These are phyloP conservation scores for Pyricularia sp. DNA, from an alignment of 2,329 filamentous ascomycete species.

Conservation along the genomic window DNA sequence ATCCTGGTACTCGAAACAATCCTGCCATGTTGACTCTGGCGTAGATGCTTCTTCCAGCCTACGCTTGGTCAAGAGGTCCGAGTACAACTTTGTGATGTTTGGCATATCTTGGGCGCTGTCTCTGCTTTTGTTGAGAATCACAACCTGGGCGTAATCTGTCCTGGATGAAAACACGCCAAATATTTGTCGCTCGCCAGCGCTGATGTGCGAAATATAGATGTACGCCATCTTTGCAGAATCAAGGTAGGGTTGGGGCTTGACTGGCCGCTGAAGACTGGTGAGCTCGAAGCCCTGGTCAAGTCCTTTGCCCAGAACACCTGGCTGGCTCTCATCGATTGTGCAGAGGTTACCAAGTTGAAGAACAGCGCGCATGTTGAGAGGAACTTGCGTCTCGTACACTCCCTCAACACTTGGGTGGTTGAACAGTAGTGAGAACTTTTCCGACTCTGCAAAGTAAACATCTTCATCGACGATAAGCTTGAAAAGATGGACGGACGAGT, in stretches of 20 bases:
- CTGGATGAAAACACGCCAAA: conserved; percentile 88
- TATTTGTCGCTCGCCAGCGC: conserved; percentile 81
- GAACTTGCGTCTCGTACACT: conserved; percentile 91
- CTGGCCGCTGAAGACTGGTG: conserved; percentile 57
- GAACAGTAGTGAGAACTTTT: conserved; percentile 75
- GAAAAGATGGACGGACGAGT: conserved; percentile 89
- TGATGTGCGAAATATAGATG: conserved; percentile 87
- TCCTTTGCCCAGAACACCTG: conserved; percentile 84
- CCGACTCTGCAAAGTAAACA: conserved; percentile 72
- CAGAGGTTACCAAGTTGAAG: conserved; percentile 85
- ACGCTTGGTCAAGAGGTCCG: conserved; percentile 60
- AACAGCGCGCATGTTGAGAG: conserved; percentile 76
- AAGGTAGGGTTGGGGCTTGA: conserved; percentile 62
- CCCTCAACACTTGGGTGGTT: conserved; percentile 93
- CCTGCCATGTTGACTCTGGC: conserved; percentile 65
- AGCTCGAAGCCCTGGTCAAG: conserved; percentile 92
- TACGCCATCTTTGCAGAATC: conserved; percentile 67
- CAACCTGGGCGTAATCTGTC: conserved; percentile 69
- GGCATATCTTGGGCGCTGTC: conserved; percentile 76
- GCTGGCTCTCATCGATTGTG: conserved; percentile 84
- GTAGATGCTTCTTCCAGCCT: conserved; percentile 55
- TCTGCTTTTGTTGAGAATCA: conserved; percentile 76
- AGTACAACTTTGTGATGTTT: conserved; percentile 83
- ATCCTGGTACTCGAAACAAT: conserved; percentile 79
- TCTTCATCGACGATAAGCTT: conserved; percentile 86